These are phyloP conservation scores for Pestalotiopsis sp. DNA, from an alignment of 2,329 filamentous ascomycete genomes.

Conservation along the genomic window DNA sequence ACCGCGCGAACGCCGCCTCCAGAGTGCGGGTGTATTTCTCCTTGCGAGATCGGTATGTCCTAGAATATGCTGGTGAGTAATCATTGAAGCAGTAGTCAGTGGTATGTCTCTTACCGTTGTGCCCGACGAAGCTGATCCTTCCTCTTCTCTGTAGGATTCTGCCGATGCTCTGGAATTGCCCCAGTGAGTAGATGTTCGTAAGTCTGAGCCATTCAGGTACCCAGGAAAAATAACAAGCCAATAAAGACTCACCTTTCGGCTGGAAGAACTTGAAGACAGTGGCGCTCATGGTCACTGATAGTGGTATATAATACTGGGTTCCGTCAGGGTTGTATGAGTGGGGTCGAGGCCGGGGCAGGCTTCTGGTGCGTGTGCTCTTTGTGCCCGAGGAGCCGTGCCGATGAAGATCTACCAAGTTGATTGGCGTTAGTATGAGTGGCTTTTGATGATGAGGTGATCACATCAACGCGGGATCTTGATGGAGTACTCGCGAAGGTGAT, in stretches of 20 bases:
- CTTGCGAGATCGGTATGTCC: conserved; percentile 10
- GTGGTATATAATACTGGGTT: background rate
- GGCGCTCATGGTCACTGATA: background rate
- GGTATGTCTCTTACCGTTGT: conserved; percentile 1
- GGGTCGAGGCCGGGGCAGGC: background rate
- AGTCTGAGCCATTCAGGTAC: background rate
- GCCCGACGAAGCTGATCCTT: conserved; percentile 6
- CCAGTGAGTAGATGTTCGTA: background rate
- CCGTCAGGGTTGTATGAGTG: background rate
- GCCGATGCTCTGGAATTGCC: background rate
- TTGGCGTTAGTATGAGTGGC: background rate
- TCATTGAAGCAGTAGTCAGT: background rate
- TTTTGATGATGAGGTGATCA: background rate
- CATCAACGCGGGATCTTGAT: background rate
- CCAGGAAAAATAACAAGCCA: background rate
- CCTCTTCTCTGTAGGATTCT: conserved; percentile 7
- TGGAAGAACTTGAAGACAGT: conserved; percentile 8
- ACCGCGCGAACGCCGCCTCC: background rate
- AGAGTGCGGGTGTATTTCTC: conserved; percentile 6
- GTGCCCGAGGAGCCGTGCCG: background rate
- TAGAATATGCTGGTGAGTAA: background rate
- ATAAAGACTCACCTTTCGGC: background rate
- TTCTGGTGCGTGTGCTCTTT: background rate
- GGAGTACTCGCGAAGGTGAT: background rate
- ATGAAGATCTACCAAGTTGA: background rate